These are phyloP conservation scores for Rhodotorula toruloides DNA, from an alignment of 768 basidiomycete species.

Conservation along the genomic window DNA sequence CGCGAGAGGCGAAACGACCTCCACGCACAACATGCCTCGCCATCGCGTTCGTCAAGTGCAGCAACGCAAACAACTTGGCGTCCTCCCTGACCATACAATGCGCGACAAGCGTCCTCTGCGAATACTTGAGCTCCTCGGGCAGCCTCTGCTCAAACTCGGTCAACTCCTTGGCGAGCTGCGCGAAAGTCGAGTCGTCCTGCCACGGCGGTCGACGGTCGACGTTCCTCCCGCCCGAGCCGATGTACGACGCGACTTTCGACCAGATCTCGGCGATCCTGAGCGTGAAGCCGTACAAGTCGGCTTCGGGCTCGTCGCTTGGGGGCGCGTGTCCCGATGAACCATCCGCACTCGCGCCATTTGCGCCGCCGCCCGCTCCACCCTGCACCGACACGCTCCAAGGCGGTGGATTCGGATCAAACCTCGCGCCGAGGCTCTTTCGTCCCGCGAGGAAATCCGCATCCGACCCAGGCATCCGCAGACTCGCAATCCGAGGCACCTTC, in stretches of 20 bases:
- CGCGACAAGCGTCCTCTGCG: constrained; percentile 28
- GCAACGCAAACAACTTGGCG: constrained; percentile 33
- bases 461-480: constrained; percentile 32
- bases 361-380: neutral
- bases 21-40: constrained; percentile 22
- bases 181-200: constrained; percentile 28
- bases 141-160: constrained; percentile 22
- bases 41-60: constrained; percentile 28
- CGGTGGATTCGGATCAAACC: constrained; percentile 26
- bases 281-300: constrained; percentile 34
- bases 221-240: constrained; percentile 32
- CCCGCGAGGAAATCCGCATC: constrained; percentile 30
- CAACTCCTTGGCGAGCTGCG: constrained; percentile 17
- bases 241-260: constrained; percentile 32
- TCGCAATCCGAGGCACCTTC: constrained; percentile 26
- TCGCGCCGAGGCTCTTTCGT: constrained; percentile 13
- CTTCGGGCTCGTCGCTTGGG: constrained; percentile 34
- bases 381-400: constrained; percentile 22
- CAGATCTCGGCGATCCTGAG: constrained; percentile 37
- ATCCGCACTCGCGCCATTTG: neutral
- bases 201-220: constrained; percentile 34
- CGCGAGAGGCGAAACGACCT: neutral
- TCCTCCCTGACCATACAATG: constrained; percentile 30
- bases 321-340: too few relatives aligned
- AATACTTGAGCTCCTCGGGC: constrained; percentile 23